phyloP scores from a whole-genome alignment of 2,329 filamentous ascomycete genomes.

The Microsporum canis region DNA sequence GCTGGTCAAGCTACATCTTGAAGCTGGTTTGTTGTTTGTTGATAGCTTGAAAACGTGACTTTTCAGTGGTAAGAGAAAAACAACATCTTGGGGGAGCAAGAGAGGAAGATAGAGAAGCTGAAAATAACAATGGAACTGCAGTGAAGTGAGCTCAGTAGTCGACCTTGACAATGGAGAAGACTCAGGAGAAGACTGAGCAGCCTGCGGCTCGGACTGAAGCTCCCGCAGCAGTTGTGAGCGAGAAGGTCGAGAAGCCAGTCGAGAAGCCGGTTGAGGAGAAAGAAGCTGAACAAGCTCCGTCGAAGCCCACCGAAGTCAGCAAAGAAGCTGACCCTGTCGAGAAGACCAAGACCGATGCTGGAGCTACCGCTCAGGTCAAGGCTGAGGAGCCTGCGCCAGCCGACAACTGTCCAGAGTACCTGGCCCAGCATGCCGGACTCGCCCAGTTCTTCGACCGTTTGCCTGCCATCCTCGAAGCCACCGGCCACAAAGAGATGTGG shows the following conservation, averaged over 20 bases:
- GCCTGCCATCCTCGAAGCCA: constrained; percentile 44
- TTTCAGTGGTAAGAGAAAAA: background rate
- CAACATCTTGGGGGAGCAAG: background rate
- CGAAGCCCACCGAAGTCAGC: constrained; percentile 12
- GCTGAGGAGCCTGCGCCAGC: constrained; percentile 4
- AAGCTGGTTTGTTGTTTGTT: background rate
- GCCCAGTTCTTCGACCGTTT: constrained; percentile 49
- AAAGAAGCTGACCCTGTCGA: constrained; percentile 9
- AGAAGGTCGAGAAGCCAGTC: constrained; percentile 7
- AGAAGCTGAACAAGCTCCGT: constrained; percentile 9
- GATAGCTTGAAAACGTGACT: background rate
- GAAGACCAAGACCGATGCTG: constrained; percentile 9
- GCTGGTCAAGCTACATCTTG: background rate
- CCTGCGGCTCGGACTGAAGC: constrained; percentile 12
- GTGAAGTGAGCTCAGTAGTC: background rate
- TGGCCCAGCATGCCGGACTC: constrained; percentile 36
- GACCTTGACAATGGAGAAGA: background rate
- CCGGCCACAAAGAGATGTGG: constrained; percentile 70
- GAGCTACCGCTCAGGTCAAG: background rate
- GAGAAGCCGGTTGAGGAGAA: constrained; percentile 10
- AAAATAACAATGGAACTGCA: background rate
- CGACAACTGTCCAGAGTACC: constrained; percentile 26
- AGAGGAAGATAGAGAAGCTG: background rate
- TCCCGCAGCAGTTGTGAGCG: constrained; percentile 6
- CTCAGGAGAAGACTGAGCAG: constrained; percentile 6